Evolutionary conservation across 2,329 filamentous ascomycete species (phyloP), one percentile per base, ranked within the genome.

Genomic region (Emergomyces orientalis): DNA sequence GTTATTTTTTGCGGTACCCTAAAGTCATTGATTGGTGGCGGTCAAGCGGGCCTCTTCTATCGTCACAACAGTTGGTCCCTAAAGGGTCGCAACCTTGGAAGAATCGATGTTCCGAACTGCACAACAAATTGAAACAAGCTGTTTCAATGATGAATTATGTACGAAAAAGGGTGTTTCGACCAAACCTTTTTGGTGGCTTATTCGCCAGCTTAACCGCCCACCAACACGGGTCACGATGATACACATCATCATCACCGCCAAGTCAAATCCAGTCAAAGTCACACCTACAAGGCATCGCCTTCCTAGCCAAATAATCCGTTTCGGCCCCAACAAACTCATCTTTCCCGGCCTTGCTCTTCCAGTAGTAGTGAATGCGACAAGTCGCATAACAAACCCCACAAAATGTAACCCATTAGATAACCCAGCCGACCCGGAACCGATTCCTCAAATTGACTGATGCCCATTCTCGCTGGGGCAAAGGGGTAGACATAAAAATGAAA

Each of bases 51-150:
- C 14, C 27, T 30, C 22, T 13, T 30, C 17, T 25, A 51, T 52
- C 8, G 11, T 39, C 41, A 11, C 25, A 49, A 14, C 22, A 17
- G 22, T 27, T 49, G 22, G 47, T 19, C 55, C 32, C 32, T 32
- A 32, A 32, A 41, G 60, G 60, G 37, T 66, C 65, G 64, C 61
- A 64, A 61, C 63, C 64, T 66, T 60, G 64, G 62, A 63, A 59
- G 59, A 62, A 62, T 62, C 58, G 59, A 62, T 65, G 45, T 63
- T 64, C 66, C 62, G 62, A 64, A 14, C 59, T 55, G 64, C 65
- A 39, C 63, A 62, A 54, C 22, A 57, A 52, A 55, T 60, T 60
- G 45, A 52, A 55, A 62, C 59, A 61, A 61, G 58, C 56, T 60
- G 59, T 27, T 45, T 57, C 39, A 13, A 25, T 58, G 56, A 58